phyloP scores from a whole-genome alignment of 306 rosid species.

The Benincasa hispida region DNA sequence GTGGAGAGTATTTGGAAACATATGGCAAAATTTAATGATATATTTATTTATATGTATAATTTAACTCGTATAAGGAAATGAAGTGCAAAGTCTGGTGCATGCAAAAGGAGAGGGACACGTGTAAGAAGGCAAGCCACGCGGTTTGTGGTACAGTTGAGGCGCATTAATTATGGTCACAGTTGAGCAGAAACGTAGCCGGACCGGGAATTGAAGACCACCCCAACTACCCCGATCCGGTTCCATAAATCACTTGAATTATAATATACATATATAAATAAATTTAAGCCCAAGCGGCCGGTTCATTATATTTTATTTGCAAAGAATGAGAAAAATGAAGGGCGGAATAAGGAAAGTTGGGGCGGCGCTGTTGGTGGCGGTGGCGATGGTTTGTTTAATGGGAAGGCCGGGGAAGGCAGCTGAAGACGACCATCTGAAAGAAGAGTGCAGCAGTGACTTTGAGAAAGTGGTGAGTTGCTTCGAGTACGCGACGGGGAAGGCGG shows the following conservation, averaged over 20 bases:
- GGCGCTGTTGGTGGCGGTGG: not conserved
- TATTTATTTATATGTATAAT: no score
- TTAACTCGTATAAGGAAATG: no score
- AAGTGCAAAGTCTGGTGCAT: not conserved
- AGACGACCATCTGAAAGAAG: not conserved
- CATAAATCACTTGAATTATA: no score
- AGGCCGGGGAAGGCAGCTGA: not conserved
- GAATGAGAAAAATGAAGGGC: not conserved
- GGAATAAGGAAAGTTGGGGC: not conserved
- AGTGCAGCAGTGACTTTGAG: slow-evolving; percentile 27
- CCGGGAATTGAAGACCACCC: not conserved
- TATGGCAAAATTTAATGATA: no score
- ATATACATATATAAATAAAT: no score
- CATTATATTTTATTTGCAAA: no score
- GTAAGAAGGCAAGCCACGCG: not conserved
- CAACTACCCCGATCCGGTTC: not conserved
- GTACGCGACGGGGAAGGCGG: slow-evolving; percentile 44
- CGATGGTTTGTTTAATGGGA: not conserved
- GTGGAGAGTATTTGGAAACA: no score
- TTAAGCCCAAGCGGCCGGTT: no score
- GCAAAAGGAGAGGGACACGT: not conserved
- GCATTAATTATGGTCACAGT: not conserved
- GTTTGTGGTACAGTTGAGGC: not conserved
- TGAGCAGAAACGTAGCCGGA: not conserved
- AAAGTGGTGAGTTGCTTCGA: slow-evolving; percentile 42